These are phyloP conservation scores for Mrakia frigida DNA, from an alignment of 768 basidiomycete species.

Conservation along the genomic window DNA sequence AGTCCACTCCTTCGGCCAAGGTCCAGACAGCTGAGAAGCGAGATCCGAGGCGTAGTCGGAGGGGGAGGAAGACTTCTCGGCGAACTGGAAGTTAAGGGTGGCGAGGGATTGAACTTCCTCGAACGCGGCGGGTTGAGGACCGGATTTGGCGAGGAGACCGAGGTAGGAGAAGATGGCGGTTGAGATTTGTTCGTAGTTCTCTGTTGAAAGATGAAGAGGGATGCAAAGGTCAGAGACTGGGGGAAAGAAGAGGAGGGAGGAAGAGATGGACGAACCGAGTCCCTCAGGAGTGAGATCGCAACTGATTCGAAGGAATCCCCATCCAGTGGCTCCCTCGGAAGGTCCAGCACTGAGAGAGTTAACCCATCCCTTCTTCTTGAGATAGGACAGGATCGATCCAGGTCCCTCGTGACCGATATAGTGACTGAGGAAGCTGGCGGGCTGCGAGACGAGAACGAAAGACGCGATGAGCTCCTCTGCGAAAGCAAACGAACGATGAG, in stretches of 20 bases:
- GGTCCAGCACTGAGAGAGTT: conserved; percentile 65
- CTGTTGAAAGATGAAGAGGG: conserved; percentile 46
- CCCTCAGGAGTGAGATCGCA: conserved; percentile 77
- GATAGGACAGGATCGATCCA: conserved; percentile 82
- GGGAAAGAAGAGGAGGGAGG: neutral
- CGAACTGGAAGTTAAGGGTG: conserved; percentile 72
- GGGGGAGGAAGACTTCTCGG: conserved; percentile 68
- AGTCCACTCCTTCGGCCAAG: conserved; percentile 69
- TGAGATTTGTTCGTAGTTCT: conserved; percentile 66
- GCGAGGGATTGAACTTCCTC: conserved; percentile 59
- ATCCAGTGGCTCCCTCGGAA: conserved; percentile 64
- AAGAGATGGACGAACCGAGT: conserved; percentile 60
- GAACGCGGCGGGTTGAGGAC: conserved; percentile 53
- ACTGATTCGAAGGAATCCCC: conserved; percentile 83
- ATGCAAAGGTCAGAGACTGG: neutral
- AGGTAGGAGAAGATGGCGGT: conserved; percentile 70
- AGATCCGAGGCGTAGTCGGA: conserved; percentile 74
- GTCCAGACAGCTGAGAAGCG: conserved; percentile 61
- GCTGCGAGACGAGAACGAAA: conserved; percentile 37
- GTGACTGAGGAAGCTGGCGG: conserved; percentile 70
- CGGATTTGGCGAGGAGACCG: conserved; percentile 43
- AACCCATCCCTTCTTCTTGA: conserved; percentile 85
- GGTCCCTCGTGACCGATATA: conserved; percentile 71
- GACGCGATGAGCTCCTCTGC: neutral
- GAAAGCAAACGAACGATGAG: neutral